Percentiles rank a stretch among this genome's conserved stretches.
Conservation (phyloP, 2,329 filamentous ascomycete genomes). For the Fusarium sp. region DNA sequence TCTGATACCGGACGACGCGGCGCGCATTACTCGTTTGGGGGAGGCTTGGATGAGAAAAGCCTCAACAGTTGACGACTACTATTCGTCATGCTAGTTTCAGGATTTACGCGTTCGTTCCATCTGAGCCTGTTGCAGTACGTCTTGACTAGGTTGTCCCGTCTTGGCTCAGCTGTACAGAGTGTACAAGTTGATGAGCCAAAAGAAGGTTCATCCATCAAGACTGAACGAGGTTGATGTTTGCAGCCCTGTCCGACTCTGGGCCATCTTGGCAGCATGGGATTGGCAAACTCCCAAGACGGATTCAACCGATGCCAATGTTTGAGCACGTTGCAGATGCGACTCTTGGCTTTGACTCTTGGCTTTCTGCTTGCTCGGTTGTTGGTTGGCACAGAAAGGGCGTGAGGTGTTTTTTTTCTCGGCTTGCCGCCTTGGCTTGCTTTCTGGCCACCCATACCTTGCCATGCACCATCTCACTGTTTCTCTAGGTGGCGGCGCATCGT, state of each 20-base stretch:
- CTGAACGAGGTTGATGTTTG: neutral
- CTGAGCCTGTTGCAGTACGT: neutral
- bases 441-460: neutral
- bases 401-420: neutral
- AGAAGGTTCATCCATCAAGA: neutral
- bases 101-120: neutral
- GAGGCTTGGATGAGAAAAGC: constrained; percentile 12
- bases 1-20: constrained; percentile 1
- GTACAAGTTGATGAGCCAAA: neutral
- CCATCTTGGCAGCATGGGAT: constrained; percentile 22
- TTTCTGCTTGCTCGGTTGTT: neutral
- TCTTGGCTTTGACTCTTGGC: constrained; percentile 27
- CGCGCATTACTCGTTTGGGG: neutral
- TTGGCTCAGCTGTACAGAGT: neutral
- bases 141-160: neutral
- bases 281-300: constrained; percentile 27
- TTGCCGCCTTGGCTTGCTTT: neutral
- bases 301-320: constrained; percentile 29
- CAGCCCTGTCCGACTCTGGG: constrained; percentile 17
- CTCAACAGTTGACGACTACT: constrained; percentile 26
- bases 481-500: neutral
- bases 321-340: neutral
- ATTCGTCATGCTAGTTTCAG: neutral
- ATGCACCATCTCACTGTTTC: neutral
- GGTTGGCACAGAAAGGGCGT: neutral